Percentiles rank a stretch among this genome's conserved stretches.
These are phyloP conservation scores for Jamesozyma gamospora DNA, from an alignment of 805 yeast genomes.

Conservation along the genomic window DNA sequence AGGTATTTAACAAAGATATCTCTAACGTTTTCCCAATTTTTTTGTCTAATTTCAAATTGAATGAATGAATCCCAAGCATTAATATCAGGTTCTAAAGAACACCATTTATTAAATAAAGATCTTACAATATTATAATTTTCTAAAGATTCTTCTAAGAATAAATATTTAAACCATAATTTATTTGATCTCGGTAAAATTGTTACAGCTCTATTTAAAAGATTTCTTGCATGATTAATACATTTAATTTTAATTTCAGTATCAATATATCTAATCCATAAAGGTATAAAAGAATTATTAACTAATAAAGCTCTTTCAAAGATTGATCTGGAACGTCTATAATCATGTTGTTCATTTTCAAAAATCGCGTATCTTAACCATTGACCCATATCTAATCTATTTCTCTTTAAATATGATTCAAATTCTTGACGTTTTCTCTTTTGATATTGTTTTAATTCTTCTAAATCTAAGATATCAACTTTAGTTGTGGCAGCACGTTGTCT, in stretches of 20 bases:
- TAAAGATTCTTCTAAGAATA: constrained; percentile 71
- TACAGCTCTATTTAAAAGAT: constrained; percentile 70
- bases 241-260: constrained; percentile 63
- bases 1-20: constrained; percentile 49
- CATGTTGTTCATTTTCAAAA: constrained; percentile 76
- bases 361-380: constrained; percentile 91
- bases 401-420: constrained; percentile 76
- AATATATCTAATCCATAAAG: constrained; percentile 78
- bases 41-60: constrained; percentile 61
- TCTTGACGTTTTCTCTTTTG: constrained; percentile 73
- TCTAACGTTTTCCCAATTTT: constrained; percentile 48
- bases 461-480: constrained; percentile 46
- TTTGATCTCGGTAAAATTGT: constrained; percentile 66
- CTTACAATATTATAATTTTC: constrained; percentile 55
- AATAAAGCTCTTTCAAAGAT: constrained; percentile 79
- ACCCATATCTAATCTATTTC: constrained; percentile 69
- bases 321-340: constrained; percentile 70
- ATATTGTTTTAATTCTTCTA: constrained; percentile 68
- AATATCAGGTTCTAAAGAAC: constrained; percentile 58
- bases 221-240: constrained; percentile 81
- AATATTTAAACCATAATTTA: constrained; percentile 79
- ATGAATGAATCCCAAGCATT: constrained; percentile 70
- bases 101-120: constrained; percentile 67
- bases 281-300: constrained; percentile 64
- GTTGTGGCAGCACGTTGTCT: constrained; percentile 28